Percentiles rank a stretch among this genome's conserved stretches.
Conservation (phyloP, 1,139 yeast genomes). For the Zhuliangozyma blackwelliae region DNA sequence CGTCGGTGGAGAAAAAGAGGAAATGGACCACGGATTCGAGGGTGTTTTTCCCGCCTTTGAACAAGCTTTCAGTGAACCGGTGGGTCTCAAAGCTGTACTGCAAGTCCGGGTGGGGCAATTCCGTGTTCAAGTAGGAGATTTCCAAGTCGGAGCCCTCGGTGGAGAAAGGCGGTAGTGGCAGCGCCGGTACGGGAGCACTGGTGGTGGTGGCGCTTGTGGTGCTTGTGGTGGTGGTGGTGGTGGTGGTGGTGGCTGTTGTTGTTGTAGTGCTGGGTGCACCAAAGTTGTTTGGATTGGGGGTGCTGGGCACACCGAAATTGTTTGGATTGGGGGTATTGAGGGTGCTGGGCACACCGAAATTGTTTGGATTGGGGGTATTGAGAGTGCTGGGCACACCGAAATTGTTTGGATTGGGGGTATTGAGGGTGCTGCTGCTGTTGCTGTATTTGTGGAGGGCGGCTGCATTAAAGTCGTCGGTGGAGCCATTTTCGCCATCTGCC, state of each 20-base stretch:
- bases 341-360: no score
- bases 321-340: no score
- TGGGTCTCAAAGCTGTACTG: constrained; percentile 43
- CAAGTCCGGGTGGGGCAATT: constrained; percentile 63
- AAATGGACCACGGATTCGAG: constrained; percentile 74
- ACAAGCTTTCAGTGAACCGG: constrained; percentile 18
- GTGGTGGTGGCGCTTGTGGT: not conserved
- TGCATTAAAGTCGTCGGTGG: not conserved
- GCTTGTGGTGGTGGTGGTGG: not conserved
- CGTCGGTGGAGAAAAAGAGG: constrained; percentile 45
- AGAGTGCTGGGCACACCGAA: no score
- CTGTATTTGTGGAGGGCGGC: not conserved
- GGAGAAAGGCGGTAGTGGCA: constrained; percentile 3
- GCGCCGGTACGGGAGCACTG: constrained; percentile 1
- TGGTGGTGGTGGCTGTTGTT: not conserved
- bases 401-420: no score
- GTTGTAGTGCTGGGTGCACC: not conserved
- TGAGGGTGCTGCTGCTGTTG: not conserved
- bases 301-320: no score
- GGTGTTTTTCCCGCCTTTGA: constrained; percentile 17
- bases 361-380: no score
- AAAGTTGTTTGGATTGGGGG: not conserved
- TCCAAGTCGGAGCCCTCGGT: constrained; percentile 12
- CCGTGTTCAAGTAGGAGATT: constrained; percentile 27
- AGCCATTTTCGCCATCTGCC: not conserved